Percentiles rank a stretch among this genome's conserved stretches.
phyloP scores from a whole-genome alignment of 371 early-diverging fungal genomes.

The Basidiobolus meristosporus region DNA sequence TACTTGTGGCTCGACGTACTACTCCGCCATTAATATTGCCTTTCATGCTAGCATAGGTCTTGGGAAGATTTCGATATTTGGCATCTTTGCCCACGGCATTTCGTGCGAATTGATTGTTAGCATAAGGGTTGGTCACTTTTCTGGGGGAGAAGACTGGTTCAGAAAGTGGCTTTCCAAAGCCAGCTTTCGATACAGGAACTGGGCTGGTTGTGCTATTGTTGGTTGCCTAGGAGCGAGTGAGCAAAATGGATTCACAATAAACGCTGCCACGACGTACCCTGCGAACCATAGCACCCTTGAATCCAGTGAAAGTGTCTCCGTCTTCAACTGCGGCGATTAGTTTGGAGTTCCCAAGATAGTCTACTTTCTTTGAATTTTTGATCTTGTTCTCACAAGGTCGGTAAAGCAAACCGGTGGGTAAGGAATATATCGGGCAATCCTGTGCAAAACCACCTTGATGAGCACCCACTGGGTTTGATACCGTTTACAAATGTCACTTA shows the following conservation, averaged over 20 bases:
- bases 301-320: slow-evolving; percentile 38
- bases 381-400: slow-evolving; percentile 68
- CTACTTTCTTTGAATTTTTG: slow-evolving; percentile 51
- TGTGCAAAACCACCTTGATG: neutral
- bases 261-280: slow-evolving; percentile 6
- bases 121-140: no score
- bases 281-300: slow-evolving; percentile 19
- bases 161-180: no score
- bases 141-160: no score
- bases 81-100: no score
- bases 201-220: neutral
- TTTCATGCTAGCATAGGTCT: no score
- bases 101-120: no score
- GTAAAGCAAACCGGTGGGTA: slow-evolving; percentile 60
- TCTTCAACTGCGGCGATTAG: slow-evolving; percentile 48
- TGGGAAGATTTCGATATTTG: no score
- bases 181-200: neutral
- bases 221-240: neutral
- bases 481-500: neutral
- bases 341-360: slow-evolving; percentile 57
- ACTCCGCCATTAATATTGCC: no score
- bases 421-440: slow-evolving; percentile 51
- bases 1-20: no score
- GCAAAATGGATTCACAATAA: neutral
- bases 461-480: neutral